Percentiles rank a stretch among this genome's conserved stretches.
Evolutionary conservation across 2,329 filamentous ascomycete species (phyloP).

Genomic region (Pseudogymnoascus verrucosus): DNA sequence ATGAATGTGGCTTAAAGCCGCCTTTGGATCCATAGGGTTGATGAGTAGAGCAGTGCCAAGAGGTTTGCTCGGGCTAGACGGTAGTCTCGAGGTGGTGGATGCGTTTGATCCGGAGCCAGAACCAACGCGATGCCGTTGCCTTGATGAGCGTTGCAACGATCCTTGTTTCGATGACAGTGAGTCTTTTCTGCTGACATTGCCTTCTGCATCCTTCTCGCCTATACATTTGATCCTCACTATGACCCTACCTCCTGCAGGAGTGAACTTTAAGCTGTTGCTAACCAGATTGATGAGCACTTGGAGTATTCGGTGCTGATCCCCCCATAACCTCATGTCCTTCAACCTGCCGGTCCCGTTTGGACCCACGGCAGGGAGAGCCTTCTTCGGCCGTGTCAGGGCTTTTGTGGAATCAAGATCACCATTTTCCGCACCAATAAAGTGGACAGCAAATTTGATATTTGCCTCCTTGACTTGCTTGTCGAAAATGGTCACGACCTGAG

Average conservation of each 20-base stretch:
- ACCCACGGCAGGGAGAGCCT: slow-evolving; percentile 48
- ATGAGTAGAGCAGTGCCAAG: slow-evolving; percentile 50
- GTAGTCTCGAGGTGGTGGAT: slow-evolving; percentile 40
- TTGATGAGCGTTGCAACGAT: slow-evolving; percentile 19
- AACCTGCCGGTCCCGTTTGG: slow-evolving; percentile 60
- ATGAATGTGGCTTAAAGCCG: slow-evolving; percentile 25
- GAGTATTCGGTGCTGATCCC: slow-evolving; percentile 84
- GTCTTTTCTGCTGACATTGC: slow-evolving; percentile 21
- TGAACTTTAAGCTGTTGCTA: slow-evolving; percentile 89
- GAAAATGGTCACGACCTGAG: slow-evolving; percentile 78
- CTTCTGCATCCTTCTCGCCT: slow-evolving; percentile 39
- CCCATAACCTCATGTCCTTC: slow-evolving; percentile 79
- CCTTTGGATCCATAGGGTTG: slow-evolving; percentile 47
- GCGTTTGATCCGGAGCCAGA: slow-evolving; percentile 36
- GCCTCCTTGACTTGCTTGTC: slow-evolving; percentile 82
- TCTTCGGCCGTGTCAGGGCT: slow-evolving; percentile 15
- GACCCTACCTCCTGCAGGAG: slow-evolving; percentile 66
- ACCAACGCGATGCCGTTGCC: slow-evolving; percentile 20
- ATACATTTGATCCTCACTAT: slow-evolving; percentile 68
- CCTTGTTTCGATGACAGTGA: slow-evolving; percentile 19
- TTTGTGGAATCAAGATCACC: slow-evolving; percentile 13
- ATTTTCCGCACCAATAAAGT: slow-evolving; percentile 51
- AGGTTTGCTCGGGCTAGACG: slow-evolving; percentile 24
- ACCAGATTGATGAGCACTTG: slow-evolving; percentile 93
- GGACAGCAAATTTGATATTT: slow-evolving; percentile 63